Conservation (phyloP, 495 filamentous ascomycete species). For the Cairneyella variabilis region DNA sequence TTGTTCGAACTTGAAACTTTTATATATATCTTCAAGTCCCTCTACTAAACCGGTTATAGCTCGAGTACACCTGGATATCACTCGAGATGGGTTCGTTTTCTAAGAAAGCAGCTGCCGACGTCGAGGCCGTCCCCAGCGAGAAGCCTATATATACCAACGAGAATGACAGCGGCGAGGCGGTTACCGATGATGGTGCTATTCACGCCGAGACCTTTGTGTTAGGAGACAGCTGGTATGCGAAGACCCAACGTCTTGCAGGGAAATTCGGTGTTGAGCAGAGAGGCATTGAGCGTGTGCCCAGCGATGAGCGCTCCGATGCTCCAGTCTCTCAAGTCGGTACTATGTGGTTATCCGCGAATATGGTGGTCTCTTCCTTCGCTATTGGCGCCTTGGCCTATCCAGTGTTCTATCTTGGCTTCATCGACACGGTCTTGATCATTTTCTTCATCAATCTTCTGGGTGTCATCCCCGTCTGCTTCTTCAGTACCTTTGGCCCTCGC, state of each 20-base stretch:
- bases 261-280: conserved; percentile 71
- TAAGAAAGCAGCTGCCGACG: conserved; percentile 18
- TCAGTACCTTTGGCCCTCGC: conserved; percentile 71
- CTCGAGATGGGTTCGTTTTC: conserved; percentile 23
- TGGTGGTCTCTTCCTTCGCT: conserved; percentile 80
- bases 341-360: conserved; percentile 83
- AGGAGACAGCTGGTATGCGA: conserved; percentile 60
- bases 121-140: conserved; percentile 22
- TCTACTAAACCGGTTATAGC: too few relatives aligned
- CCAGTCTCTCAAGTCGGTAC: conserved; percentile 66
- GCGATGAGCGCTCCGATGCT: conserved; percentile 65
- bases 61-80: background rate
- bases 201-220: conserved; percentile 58
- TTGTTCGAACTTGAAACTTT: background rate
- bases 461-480: conserved; percentile 71
- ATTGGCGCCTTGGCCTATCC: conserved; percentile 70
- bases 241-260: conserved; percentile 64
- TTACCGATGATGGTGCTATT: conserved; percentile 53
- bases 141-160: conserved; percentile 14
- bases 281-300: conserved; percentile 78
- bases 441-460: conserved; percentile 78
- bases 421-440: conserved; percentile 72
- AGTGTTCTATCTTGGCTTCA: conserved; percentile 66
- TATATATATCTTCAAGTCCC: background rate
- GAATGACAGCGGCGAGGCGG: conserved; percentile 37